A percentile compares a stretch with the other conserved stretches of the same genome.
These are phyloP conservation scores for Fraxinus pennsylvanica DNA, from an alignment of 257 asterid species.

Conservation along the genomic window DNA sequence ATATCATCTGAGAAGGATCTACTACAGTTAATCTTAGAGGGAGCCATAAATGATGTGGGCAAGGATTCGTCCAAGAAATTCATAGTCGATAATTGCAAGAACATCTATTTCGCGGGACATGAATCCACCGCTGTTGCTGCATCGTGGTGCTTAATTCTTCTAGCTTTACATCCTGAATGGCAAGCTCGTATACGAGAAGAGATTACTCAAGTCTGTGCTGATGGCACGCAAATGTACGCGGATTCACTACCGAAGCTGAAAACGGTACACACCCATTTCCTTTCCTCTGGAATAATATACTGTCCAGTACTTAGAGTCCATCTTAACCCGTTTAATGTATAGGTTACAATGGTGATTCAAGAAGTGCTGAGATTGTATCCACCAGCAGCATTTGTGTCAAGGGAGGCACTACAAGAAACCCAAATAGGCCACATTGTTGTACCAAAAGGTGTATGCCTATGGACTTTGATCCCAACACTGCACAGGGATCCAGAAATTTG, in stretches of 20 bases:
- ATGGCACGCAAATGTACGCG: slow-evolving; percentile 33
- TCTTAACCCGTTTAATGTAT: neutral
- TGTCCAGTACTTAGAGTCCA: neutral
- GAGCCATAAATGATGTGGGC: slow-evolving; percentile 54
- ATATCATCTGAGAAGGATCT: slow-evolving; percentile 51
- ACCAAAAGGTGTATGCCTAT: slow-evolving; percentile 77
- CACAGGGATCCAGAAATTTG: slow-evolving; percentile 73
- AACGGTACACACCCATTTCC: slow-evolving; percentile 39
- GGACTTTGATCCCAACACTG: slow-evolving; percentile 80
- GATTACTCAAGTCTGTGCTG: slow-evolving; percentile 39
- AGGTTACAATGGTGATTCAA: slow-evolving; percentile 79
- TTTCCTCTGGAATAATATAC: neutral
- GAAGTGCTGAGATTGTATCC: slow-evolving; percentile 78
- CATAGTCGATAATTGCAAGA: slow-evolving; percentile 88
- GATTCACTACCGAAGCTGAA: slow-evolving; percentile 67
- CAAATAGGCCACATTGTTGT: slow-evolving; percentile 56
- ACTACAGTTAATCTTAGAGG: slow-evolving; percentile 66
- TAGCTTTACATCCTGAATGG: slow-evolving; percentile 83
- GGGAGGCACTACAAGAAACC: slow-evolving; percentile 72
- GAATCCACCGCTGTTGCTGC: slow-evolving; percentile 87
- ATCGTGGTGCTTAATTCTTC: slow-evolving; percentile 83
- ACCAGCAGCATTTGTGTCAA: slow-evolving; percentile 84
- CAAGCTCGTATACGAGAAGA: slow-evolving; percentile 62
- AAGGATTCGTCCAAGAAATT: slow-evolving; percentile 57
- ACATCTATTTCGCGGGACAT: slow-evolving; percentile 83